A percentile compares a stretch with the other conserved stretches of the same genome.
phyloP scores from a whole-genome alignment of 768 basidiomycete species.

The Amanita jacksonii region DNA sequence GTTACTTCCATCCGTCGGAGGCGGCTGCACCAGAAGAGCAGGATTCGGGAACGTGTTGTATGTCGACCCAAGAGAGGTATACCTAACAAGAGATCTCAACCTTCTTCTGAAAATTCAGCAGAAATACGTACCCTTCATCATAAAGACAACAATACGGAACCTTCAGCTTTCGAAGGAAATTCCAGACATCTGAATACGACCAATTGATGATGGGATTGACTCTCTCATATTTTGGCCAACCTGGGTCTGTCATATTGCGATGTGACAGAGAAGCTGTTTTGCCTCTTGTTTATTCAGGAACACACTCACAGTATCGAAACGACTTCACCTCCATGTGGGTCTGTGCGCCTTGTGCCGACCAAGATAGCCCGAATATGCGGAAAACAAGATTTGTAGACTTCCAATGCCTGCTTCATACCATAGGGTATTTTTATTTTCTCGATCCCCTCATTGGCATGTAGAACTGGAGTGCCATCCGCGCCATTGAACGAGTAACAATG shows the following conservation, averaged over 20 bases:
- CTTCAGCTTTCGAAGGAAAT: constrained; percentile 60
- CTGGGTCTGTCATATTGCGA: constrained; percentile 74
- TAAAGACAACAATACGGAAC: constrained; percentile 88
- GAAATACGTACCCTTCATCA: constrained; percentile 67
- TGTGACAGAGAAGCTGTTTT: constrained; percentile 56
- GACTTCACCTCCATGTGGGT: constrained; percentile 87
- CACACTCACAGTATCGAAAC: neutral
- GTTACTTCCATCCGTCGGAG: constrained; percentile 6
- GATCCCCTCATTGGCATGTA: constrained; percentile 22
- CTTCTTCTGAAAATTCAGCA: neutral
- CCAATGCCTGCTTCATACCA: constrained; percentile 73
- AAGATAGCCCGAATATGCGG: constrained; percentile 72
- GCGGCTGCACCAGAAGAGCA: constrained; percentile 41
- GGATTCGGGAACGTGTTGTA: constrained; percentile 95
- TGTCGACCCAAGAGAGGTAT: constrained; percentile 93
- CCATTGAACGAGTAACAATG: constrained; percentile 35
- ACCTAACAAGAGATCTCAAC: constrained; percentile 39
- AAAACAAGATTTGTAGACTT: constrained; percentile 57
- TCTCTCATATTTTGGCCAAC: constrained; percentile 85
- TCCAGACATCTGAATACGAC: constrained; percentile 87
- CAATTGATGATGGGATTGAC: constrained; percentile 96
- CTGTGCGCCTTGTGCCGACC: constrained; percentile 80
- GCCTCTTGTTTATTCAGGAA: constrained; percentile 1
- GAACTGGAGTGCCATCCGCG: constrained; percentile 39
- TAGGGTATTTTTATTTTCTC: constrained; percentile 51